phyloP scores from a whole-genome alignment of 2,329 filamentous ascomycete species.

The Alternaria sp. region DNA sequence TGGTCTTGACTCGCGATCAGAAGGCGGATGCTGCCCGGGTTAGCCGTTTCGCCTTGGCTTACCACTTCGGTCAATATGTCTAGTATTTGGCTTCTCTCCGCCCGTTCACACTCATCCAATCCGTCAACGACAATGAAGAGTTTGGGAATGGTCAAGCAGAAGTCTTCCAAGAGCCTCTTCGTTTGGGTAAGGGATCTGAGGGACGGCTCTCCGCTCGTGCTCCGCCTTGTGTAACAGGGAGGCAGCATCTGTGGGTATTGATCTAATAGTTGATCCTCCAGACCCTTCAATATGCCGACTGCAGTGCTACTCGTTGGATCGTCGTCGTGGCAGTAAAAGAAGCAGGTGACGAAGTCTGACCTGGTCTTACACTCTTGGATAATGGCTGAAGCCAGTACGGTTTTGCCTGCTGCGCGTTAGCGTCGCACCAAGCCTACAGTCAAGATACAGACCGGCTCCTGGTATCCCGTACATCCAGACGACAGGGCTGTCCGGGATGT shows the following conservation, averaged over 20 bases:
- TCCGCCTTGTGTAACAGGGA: not conserved
- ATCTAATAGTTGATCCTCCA: not conserved
- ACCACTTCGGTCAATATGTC: not conserved
- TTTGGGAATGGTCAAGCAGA: not conserved
- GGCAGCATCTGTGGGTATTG: not conserved
- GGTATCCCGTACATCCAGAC: not conserved
- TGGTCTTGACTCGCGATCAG: not conserved
- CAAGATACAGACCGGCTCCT: accelerated
- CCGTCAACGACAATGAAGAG: not conserved
- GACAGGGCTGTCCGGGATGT: not conserved
- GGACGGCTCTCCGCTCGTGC: not conserved
- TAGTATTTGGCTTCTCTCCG: not conserved
- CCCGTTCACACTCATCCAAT: not conserved
- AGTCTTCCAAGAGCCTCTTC: not conserved
- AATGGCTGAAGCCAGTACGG: not conserved
- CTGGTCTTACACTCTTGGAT: not conserved
- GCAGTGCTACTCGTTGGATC: not conserved
- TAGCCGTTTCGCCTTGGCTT: not conserved
- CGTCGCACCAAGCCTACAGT: not conserved
- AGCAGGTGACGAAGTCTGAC: not conserved
- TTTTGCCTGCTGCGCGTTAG: not conserved
- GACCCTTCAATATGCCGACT: not conserved
- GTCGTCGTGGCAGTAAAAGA: not conserved
- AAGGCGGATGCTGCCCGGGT: not conserved
- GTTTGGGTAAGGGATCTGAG: not conserved